phyloP scores from a whole-genome alignment of 2,329 filamentous ascomycete species.

The Claviceps pusilla region DNA sequence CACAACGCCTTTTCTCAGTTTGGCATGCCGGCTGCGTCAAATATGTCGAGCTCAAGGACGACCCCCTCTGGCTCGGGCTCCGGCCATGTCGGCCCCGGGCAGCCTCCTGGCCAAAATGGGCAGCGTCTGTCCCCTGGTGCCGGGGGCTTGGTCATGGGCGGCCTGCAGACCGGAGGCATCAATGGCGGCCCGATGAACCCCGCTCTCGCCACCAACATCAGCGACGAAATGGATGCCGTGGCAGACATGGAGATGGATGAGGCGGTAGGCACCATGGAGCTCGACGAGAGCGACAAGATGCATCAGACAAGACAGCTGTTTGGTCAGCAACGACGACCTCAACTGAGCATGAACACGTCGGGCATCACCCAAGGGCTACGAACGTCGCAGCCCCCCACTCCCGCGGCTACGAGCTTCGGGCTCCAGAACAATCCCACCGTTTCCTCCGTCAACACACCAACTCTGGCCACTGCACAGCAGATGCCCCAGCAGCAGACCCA shows the following conservation, averaged over 20 bases:
- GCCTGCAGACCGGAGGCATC: constrained; percentile 13
- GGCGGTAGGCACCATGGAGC: constrained; percentile 49
- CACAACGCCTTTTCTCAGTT: constrained; percentile 28
- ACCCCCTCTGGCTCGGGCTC: constrained; percentile 18
- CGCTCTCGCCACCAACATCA: constrained; percentile 24
- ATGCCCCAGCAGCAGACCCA: constrained; percentile 42
- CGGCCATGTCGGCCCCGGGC: constrained; percentile 11
- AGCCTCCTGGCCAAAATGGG: constrained; percentile 17
- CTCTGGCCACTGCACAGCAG: constrained; percentile 67
- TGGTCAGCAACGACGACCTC: constrained; percentile 48
- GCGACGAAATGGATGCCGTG: constrained; percentile 64
- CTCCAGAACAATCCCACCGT: constrained; percentile 91
- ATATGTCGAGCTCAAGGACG: constrained; percentile 19
- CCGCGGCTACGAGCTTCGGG: constrained; percentile 59
- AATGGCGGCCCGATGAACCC: constrained; percentile 25
- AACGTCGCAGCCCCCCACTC: constrained; percentile 74
- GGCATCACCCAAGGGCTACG: constrained; percentile 64
- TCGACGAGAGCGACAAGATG: constrained; percentile 48
- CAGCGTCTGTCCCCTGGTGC: constrained; percentile 18
- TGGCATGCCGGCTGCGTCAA: constrained; percentile 18
- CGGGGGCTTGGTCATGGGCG: constrained; percentile 25
- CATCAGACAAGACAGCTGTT: constrained; percentile 58
- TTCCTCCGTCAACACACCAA: constrained; percentile 92
- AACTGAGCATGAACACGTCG: constrained; percentile 68
- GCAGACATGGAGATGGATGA: constrained; percentile 98